Evolutionary conservation across 441 rosid species (phyloP).

Genomic region (Populus trichocarpa): DNA sequence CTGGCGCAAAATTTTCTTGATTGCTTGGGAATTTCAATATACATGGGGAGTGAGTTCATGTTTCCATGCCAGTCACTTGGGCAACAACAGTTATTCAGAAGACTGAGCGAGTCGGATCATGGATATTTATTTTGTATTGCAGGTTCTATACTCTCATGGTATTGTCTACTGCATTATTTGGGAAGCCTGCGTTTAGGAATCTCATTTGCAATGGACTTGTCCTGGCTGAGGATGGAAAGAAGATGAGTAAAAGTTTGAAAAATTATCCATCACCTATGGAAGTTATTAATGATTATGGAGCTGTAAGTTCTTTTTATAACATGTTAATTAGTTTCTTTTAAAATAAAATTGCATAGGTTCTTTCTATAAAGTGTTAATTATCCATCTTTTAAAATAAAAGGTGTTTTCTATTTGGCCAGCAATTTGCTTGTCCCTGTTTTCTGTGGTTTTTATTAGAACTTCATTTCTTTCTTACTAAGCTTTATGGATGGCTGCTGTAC

Average conservation of each 20-base stretch:
- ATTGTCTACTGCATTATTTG: slow-evolving; percentile 92
- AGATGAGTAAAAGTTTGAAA: slow-evolving; percentile 89
- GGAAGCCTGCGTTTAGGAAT: slow-evolving; percentile 88
- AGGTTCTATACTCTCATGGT: slow-evolving; percentile 99
- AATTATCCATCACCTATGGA: slow-evolving; percentile 95
- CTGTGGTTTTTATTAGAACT: slow-evolving; percentile 1
- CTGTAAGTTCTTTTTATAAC: slow-evolving; percentile 49
- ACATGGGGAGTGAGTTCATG: not conserved
- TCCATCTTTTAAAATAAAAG: not conserved
- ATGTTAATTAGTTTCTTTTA: not conserved
- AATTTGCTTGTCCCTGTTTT: not conserved
- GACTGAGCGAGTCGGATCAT: not conserved
- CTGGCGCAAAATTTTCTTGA: not conserved
- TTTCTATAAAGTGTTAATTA: not conserved
- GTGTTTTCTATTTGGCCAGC: not conserved
- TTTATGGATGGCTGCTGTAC: slow-evolving; percentile 11
- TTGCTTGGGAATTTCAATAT: not conserved
- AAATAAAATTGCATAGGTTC: not conserved
- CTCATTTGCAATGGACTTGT: slow-evolving; percentile 98
- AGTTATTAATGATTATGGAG: slow-evolving; percentile 89
- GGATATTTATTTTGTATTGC: slow-evolving; percentile 19
- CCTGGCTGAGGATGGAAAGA: slow-evolving; percentile 97
- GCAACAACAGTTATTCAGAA: not conserved
- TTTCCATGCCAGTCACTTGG: not conserved
- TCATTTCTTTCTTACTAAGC: slow-evolving; percentile 9